A percentile compares a stretch with the other conserved stretches of the same genome.
Evolutionary conservation across 345 rosid species (phyloP).

Genomic region (Boechera divaricarpa): DNA sequence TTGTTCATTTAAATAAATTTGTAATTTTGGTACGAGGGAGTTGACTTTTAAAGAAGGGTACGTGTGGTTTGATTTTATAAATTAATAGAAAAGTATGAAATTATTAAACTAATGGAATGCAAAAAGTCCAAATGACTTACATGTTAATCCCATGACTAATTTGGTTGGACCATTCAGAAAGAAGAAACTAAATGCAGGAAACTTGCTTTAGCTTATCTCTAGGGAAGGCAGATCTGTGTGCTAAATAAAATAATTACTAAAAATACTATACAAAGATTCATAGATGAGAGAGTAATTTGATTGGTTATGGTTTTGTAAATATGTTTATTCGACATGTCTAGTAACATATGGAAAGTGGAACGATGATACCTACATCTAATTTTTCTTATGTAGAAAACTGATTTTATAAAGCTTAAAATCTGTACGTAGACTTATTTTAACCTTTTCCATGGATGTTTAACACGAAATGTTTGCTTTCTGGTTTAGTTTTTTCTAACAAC

Average conservation of each 20-base stretch:
- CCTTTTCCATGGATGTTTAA: too few relatives aligned
- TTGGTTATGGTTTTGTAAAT: not conserved
- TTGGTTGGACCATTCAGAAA: constrained; percentile 29
- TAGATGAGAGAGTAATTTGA: not conserved
- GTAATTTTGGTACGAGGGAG: constrained; percentile 21
- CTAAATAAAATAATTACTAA: not conserved
- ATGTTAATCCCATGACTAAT: constrained; percentile 24
- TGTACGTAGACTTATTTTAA: too few relatives aligned
- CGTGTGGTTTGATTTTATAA: constrained; percentile 24
- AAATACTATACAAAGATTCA: not conserved
- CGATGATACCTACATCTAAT: not conserved
- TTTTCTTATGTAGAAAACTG: not conserved
- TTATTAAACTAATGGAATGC: constrained; percentile 12
- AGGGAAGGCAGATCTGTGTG: constrained; percentile 24
- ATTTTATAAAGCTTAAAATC: not conserved
- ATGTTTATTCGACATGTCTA: not conserved
- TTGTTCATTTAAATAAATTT: not conserved
- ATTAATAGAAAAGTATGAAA: constrained; percentile 21
- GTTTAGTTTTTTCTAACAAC: not conserved
- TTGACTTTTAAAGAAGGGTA: constrained; percentile 31
- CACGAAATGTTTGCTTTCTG: not conserved
- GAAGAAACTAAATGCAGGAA: constrained; percentile 34
- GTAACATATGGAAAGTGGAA: not conserved
- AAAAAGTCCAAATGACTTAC: constrained; percentile 39
- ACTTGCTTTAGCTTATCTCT: constrained; percentile 23